phyloP scores from a whole-genome alignment of 2,329 filamentous ascomycete genomes.

The Cercospora citrullina region DNA sequence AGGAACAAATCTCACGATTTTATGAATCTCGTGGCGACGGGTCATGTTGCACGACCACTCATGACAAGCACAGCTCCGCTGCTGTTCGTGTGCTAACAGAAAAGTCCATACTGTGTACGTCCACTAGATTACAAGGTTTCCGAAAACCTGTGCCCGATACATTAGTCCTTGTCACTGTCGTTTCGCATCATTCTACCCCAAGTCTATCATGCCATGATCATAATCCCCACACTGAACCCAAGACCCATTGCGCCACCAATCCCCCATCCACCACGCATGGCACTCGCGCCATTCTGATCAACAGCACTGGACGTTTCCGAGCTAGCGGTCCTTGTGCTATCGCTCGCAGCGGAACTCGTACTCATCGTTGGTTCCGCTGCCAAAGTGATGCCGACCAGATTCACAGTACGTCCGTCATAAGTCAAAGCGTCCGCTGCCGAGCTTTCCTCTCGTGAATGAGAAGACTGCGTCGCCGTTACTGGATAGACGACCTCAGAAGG shows the following conservation, averaged over 20 bases:
- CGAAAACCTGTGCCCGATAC: neutral
- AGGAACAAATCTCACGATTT: slow-evolving; percentile 16
- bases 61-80: neutral
- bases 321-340: neutral
- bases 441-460: neutral
- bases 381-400: slow-evolving; percentile 18
- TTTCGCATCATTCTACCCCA: neutral
- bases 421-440: slow-evolving; percentile 8
- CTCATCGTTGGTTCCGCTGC: slow-evolving; percentile 14
- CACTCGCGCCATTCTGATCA: neutral
- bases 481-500: neutral
- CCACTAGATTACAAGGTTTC: neutral
- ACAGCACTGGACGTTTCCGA: neutral
- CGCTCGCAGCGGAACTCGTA: neutral
- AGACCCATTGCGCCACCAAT: neutral
- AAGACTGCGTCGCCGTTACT: neutral
- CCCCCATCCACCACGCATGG: neutral
- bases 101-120: neutral
- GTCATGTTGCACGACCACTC: neutral
- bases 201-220: neutral
- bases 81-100: neutral
- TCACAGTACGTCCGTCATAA: slow-evolving; percentile 18
- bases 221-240: neutral
- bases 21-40: neutral
- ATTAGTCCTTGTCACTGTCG: neutral